These are phyloP conservation scores for Coniella lustricola DNA, from an alignment of 2,329 filamentous ascomycete genomes.

Conservation along the genomic window DNA sequence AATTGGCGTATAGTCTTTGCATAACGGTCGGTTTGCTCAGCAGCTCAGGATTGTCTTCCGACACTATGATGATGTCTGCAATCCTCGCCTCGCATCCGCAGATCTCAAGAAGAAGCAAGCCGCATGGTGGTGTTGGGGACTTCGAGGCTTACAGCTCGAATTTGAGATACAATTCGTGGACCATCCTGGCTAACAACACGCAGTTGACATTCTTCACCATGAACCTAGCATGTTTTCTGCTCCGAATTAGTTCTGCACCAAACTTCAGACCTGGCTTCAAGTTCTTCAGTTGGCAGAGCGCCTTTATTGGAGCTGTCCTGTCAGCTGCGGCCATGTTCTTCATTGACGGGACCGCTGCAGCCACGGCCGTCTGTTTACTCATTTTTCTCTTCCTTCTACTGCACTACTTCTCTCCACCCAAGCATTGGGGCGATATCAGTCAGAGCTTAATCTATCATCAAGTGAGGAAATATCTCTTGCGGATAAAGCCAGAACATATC, in stretches of 20 bases:
- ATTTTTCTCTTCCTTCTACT: conserved; percentile 76
- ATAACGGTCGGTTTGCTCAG: too few species aligned
- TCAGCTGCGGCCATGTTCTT: conserved; percentile 85
- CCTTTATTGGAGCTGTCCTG: conserved; percentile 64
- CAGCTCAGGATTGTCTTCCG: too few species aligned
- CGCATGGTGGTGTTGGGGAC: too few species aligned
- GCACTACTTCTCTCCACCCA: conserved; percentile 78
- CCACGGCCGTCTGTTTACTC: conserved; percentile 65
- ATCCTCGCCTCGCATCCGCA: too few species aligned
- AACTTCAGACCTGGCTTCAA: conserved; percentile 86
- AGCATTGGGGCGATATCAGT: conserved; percentile 84
- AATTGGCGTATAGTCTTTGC: too few species aligned
- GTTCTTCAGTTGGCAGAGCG: conserved; percentile 83
- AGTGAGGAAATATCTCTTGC: conserved; percentile 77
- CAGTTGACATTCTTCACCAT: conserved; percentile 85
- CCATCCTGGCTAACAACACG: conserved; percentile 12
- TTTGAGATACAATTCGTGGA: too few species aligned
- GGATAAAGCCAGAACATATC: conserved; percentile 80
- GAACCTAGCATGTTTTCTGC: conserved; percentile 77
- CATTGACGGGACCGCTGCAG: conserved; percentile 74
- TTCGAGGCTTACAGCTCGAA: too few species aligned
- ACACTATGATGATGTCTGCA: too few species aligned
- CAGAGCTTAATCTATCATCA: conserved; percentile 83
- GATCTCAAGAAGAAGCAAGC: too few species aligned
- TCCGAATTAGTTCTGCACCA: conserved; percentile 80